Percentiles rank a stretch among this genome's conserved stretches.
Evolutionary conservation across 2,329 filamentous ascomycete species (phyloP).

Genomic region (Arthrobotrys conoides): DNA sequence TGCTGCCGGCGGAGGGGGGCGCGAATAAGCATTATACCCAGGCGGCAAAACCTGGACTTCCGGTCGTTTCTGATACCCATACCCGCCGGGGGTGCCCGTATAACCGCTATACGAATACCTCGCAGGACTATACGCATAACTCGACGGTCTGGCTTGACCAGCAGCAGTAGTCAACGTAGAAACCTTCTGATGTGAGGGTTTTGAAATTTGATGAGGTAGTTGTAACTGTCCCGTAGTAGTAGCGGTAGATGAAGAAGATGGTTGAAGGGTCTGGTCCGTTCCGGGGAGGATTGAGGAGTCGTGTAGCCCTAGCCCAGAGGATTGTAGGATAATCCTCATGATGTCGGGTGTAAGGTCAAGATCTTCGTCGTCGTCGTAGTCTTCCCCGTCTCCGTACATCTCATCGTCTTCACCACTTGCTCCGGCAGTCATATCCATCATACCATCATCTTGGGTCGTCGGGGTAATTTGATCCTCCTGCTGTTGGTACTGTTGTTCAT

Average conservation of each 20-base stretch:
- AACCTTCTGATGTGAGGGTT: not conserved
- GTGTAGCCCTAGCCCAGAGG: conserved; percentile 17
- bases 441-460: conserved; percentile 3
- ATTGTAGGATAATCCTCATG: conserved; percentile 51
- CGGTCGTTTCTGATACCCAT: conserved; percentile 42
- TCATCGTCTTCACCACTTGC: conserved; percentile 36
- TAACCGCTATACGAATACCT: conserved; percentile 45
- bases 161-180: not conserved
- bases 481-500: not conserved
- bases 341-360: conserved; percentile 51
- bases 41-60: conserved; percentile 48
- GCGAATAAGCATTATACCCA: conserved; percentile 46
- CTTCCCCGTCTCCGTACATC: conserved; percentile 46
- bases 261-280: conserved; percentile 33
- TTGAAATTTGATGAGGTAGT: conserved; percentile 8
- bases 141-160: not conserved
- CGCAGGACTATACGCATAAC: conserved; percentile 40
- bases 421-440: conserved; percentile 26
- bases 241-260: conserved; percentile 7
- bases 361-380: conserved; percentile 53
- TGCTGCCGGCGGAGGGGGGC: conserved; percentile 23
- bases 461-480: not conserved
- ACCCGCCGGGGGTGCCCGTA: not conserved
- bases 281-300: not conserved
- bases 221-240: not conserved